A percentile compares a stretch with the other conserved stretches of the same genome.
These are phyloP conservation scores for Annona cherimola DNA, from an alignment of 164 flowering plant genomes.

Conservation along the genomic window DNA sequence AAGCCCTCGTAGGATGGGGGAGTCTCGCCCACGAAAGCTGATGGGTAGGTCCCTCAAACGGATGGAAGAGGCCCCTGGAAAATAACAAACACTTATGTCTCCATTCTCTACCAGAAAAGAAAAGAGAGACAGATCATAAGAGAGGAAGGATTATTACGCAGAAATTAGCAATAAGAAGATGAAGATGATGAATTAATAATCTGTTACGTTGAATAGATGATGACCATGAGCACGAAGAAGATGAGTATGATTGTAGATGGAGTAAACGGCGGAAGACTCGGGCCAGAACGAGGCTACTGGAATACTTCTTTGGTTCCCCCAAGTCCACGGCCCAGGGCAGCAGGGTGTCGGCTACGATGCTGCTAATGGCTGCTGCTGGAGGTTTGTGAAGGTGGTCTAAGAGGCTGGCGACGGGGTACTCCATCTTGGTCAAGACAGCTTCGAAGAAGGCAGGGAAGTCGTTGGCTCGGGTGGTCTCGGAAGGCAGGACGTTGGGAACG, in stretches of 20 bases:
- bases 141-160: too few relatives aligned
- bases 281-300: constrained; percentile 51
- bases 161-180: too few relatives aligned
- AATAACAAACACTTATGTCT: constrained; percentile 32
- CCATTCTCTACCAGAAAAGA: constrained; percentile 37
- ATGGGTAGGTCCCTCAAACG: constrained; percentile 41
- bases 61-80: constrained; percentile 42
- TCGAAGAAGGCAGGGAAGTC: constrained; percentile 42
- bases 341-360: constrained; percentile 40
- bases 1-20: not conserved
- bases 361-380: constrained; percentile 12
- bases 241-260: constrained; percentile 31
- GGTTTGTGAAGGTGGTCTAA: constrained; percentile 32
- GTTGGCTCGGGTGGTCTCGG: constrained; percentile 43
- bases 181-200: constrained; percentile 16
- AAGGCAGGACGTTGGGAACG: constrained; percentile 75
- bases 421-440: constrained; percentile 49
- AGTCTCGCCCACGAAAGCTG: not conserved
- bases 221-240: constrained; percentile 28
- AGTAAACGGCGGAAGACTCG: constrained; percentile 40
- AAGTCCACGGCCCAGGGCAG: constrained; percentile 36
- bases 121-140: too few relatives aligned
- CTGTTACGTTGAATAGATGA: constrained; percentile 26
- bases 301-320: constrained; percentile 44
- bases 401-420: constrained; percentile 45